Percentiles rank a stretch among this genome's conserved stretches.
Conservation (phyloP, 345 rosid species). For the Passiflora organensis region DNA sequence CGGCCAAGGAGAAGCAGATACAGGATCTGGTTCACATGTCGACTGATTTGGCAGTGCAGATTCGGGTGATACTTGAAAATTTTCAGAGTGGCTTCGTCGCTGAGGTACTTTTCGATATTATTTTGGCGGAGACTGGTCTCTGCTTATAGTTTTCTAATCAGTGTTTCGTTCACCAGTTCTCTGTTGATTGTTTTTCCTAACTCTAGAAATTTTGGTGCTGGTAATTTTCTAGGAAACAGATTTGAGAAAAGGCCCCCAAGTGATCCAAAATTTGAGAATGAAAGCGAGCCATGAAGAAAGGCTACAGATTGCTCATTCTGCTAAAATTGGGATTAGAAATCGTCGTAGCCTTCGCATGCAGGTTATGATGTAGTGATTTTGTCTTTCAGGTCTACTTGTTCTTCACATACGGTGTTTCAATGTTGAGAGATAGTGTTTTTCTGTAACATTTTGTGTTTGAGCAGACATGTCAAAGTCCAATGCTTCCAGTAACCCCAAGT, state of each 20-base stretch:
- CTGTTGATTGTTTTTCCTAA: too few relatives aligned
- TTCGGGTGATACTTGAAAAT: conserved; percentile 59
- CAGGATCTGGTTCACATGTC: conserved; percentile 84
- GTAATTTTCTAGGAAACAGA: conserved; percentile 35
- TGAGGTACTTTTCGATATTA: conserved; percentile 37
- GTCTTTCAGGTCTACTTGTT: too few relatives aligned
- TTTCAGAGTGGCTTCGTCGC: conserved; percentile 31
- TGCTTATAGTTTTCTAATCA: too few relatives aligned
- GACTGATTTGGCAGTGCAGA: conserved; percentile 82
- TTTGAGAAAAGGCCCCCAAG: conserved; percentile 22
- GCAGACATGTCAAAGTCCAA: conserved; percentile 84
- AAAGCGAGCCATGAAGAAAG: conserved; percentile 40
- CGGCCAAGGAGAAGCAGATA: conserved; percentile 55
- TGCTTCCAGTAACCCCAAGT: conserved; percentile 75
- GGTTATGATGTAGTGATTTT: conserved; percentile 27
- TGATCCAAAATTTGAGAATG: conserved; percentile 24
- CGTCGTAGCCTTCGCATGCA: conserved; percentile 80
- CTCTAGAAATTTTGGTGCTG: neutral
- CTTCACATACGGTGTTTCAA: too few relatives aligned
- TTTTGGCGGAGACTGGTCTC: too few relatives aligned
- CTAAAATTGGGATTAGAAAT: conserved; percentile 69
- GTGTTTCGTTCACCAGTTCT: too few relatives aligned
- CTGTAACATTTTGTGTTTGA: conserved; percentile 16
- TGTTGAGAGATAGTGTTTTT: too few relatives aligned
- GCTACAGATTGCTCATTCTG: conserved; percentile 45